Percentiles rank a stretch among this genome's conserved stretches.
Evolutionary conservation across 78 protist genomes (phyloP).

Genomic region (Cavenderia fasciculata): DNA sequence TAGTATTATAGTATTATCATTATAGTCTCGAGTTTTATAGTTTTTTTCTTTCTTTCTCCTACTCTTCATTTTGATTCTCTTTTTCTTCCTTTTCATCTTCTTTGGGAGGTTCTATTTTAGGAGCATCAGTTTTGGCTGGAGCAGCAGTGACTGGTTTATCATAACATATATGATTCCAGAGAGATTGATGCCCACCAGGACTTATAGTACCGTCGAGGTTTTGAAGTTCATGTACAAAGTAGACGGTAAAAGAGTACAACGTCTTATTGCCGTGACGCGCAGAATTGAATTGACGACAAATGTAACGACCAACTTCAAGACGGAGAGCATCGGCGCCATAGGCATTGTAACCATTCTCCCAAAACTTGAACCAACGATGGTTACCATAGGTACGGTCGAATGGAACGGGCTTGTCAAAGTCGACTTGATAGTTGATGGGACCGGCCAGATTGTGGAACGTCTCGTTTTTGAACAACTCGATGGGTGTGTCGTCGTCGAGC

Average conservation of each 20-base stretch:
- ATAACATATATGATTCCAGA: slow-evolving; percentile 53
- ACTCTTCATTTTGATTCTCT: too few relatives aligned
- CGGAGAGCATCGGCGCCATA: slow-evolving; percentile 12
- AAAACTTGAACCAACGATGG: slow-evolving; percentile 81
- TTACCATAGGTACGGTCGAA: slow-evolving; percentile 49
- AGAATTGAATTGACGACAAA: slow-evolving; percentile 66
- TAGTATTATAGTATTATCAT: too few relatives aligned
- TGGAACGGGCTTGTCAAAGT: slow-evolving; percentile 70
- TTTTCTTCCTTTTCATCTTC: too few relatives aligned
- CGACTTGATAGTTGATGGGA: slow-evolving; percentile 9
- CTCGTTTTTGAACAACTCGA: slow-evolving; percentile 61
- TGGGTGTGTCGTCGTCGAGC: slow-evolving; percentile 48
- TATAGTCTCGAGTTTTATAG: too few relatives aligned
- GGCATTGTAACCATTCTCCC: slow-evolving; percentile 70
- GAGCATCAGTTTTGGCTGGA: too few relatives aligned
- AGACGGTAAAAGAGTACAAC: slow-evolving; percentile 31
- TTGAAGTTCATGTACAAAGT: slow-evolving; percentile 43
- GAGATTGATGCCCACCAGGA: background rate
- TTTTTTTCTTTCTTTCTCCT: too few relatives aligned
- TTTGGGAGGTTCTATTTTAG: too few relatives aligned
- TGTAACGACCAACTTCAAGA: slow-evolving; percentile 47
- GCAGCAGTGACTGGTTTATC: too few relatives aligned
- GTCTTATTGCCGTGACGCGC: slow-evolving; percentile 8
- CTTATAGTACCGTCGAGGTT: slow-evolving; percentile 49
- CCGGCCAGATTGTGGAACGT: slow-evolving; percentile 27